Conservation (phyloP, 23 red algal species). For the Agarophyton chilense region DNA sequence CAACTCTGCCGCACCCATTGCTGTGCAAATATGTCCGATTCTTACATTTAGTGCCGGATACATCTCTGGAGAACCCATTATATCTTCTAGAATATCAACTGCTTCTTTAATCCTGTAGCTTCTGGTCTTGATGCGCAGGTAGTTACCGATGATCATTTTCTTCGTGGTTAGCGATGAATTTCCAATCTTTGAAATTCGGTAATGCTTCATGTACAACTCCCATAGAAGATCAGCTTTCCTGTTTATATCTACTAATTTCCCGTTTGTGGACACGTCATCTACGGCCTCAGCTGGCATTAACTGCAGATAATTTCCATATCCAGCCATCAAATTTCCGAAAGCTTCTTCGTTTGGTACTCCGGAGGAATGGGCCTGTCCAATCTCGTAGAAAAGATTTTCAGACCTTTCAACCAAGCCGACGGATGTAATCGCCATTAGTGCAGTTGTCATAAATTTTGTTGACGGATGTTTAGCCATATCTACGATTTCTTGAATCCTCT, state of each 20-base stretch:
- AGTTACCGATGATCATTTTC: conserved; percentile 25
- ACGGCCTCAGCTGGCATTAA: neutral
- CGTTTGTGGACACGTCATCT: neutral
- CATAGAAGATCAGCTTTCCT: conserved; percentile 37
- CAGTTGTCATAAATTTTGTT: conserved; percentile 33
- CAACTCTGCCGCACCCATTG: conserved; percentile 41
- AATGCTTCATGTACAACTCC: conserved; percentile 41
- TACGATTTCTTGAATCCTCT: conserved; percentile 35
- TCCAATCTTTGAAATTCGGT: neutral
- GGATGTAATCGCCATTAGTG: conserved; percentile 28
- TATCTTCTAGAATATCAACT: conserved; percentile 32
- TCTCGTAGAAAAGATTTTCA: conserved; percentile 32
- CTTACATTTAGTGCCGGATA: conserved; percentile 14
- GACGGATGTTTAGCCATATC: conserved; percentile 59
- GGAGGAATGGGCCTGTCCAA: neutral
- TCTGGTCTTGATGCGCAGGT: conserved; percentile 43
- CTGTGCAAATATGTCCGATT: conserved; percentile 15
- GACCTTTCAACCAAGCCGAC: conserved; percentile 17
- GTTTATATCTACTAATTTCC: conserved; percentile 21
- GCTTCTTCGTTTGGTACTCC: neutral
- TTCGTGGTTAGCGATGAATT: neutral
- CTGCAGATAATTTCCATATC: conserved; percentile 49
- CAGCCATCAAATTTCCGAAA: conserved; percentile 47
- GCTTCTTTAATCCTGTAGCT: conserved; percentile 42
- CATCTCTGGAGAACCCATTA: neutral